Evolutionary conservation across 2,329 filamentous ascomycete genomes (phyloP).

Genomic region (Aspergillus intermedius): DNA sequence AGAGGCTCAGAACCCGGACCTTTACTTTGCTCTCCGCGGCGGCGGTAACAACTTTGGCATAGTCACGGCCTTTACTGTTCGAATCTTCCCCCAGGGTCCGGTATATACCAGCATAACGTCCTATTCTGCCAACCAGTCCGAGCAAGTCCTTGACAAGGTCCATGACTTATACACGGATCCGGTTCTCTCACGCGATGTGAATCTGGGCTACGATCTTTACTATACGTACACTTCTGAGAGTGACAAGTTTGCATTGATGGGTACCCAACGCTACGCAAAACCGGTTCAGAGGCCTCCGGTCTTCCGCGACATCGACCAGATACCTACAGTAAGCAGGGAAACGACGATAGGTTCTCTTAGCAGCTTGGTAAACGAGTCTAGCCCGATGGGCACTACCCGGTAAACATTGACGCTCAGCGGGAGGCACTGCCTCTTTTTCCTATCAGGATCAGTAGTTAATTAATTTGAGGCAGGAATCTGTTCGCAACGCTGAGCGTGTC

Average conservation of each 20-base stretch:
- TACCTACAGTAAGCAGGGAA: slow-evolving; percentile 6
- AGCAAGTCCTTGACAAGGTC: slow-evolving; percentile 3
- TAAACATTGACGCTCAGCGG: too few relatives aligned
- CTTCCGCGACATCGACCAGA: slow-evolving; percentile 8
- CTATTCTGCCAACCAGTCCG: slow-evolving; percentile 2
- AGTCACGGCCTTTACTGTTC: slow-evolving; percentile 17
- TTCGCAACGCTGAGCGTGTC: slow-evolving; percentile 8
- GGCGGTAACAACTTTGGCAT: slow-evolving; percentile 40
- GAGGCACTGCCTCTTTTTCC: too few relatives aligned
- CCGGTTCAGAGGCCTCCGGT: slow-evolving; percentile 10
- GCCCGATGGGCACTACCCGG: slow-evolving; percentile 6
- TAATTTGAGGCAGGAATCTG: too few relatives aligned
- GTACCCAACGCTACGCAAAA: slow-evolving; percentile 13
- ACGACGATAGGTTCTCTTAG: slow-evolving; percentile 4
- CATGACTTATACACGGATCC: slow-evolving; percentile 10
- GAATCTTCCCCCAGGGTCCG: neutral
- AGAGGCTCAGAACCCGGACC: slow-evolving; percentile 26
- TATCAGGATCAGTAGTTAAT: too few relatives aligned
- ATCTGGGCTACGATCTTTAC: slow-evolving; percentile 14
- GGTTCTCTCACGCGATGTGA: slow-evolving; percentile 6
- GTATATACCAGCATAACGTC: slow-evolving; percentile 2
- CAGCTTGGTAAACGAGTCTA: slow-evolving; percentile 1
- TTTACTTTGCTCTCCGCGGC: slow-evolving; percentile 39
- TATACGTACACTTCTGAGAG: slow-evolving; percentile 9
- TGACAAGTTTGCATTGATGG: slow-evolving; percentile 8